A percentile compares a stretch with the other conserved stretches of the same genome.
Evolutionary conservation across 2,329 filamentous ascomycete genomes (phyloP).

Genomic region (Colletotrichum lupini): DNA sequence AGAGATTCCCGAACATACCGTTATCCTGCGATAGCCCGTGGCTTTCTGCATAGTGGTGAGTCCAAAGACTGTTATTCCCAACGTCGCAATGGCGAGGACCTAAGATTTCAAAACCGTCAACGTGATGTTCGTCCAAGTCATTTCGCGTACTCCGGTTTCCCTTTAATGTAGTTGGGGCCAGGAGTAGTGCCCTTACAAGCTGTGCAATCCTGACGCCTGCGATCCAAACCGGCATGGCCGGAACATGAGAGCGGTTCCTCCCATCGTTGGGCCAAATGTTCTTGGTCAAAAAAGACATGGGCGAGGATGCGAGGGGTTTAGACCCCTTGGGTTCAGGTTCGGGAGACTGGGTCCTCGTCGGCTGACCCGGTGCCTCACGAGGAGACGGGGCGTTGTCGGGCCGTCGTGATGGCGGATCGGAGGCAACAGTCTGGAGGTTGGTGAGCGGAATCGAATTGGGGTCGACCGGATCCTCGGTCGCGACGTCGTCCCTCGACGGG

Average conservation of each 20-base stretch:
- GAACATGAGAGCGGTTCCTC: conserved; percentile 35
- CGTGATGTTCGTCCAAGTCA: not conserved
- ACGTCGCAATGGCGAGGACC: conserved; percentile 33
- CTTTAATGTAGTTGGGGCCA: not conserved
- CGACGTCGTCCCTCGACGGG: not conserved
- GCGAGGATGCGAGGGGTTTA: conserved; percentile 19
- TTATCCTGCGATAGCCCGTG: conserved; percentile 36
- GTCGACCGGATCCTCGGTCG: not conserved
- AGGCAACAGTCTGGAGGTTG: not conserved
- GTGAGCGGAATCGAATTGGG: not conserved
- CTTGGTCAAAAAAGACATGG: conserved; percentile 33
- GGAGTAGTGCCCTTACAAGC: conserved; percentile 28
- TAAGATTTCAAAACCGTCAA: conserved; percentile 15
- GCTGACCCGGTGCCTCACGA: conserved; percentile 29
- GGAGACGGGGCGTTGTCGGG: conserved; percentile 16
- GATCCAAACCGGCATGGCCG: conserved; percentile 36
- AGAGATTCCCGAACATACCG: conserved; percentile 22
- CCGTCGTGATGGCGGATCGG: not conserved
- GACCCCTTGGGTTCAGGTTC: conserved; percentile 22
- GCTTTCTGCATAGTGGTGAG: conserved; percentile 36
- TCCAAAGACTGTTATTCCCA: conserved; percentile 34
- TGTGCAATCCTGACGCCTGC: conserved; percentile 32
- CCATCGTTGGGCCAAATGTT: conserved; percentile 37
- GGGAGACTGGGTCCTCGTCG: conserved; percentile 28
- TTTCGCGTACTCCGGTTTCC: not conserved